Percentiles rank a stretch among this genome's conserved stretches.
Conservation (phyloP, 352 stramenopile genomes). For the Phytophthora cryptogea region DNA sequence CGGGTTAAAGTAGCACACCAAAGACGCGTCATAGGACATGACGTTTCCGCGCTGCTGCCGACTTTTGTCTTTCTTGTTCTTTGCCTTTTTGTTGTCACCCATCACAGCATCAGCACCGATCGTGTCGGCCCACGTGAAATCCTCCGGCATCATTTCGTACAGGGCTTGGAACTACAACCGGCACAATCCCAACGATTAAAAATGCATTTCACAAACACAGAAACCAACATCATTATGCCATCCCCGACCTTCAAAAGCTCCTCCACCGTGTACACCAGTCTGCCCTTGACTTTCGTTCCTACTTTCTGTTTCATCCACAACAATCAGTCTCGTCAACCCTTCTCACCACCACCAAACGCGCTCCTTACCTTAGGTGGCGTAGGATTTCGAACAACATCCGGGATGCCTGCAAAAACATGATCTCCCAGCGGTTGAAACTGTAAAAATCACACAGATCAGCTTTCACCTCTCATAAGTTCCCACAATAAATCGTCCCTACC, state of each 20-base stretch:
- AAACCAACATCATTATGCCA: not conserved
- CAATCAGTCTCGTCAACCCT: not conserved
- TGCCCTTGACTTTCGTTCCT: conserved; percentile 49
- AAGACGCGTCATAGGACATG: conserved; percentile 73
- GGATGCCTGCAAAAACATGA: conserved; percentile 39
- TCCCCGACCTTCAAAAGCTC: conserved; percentile 60
- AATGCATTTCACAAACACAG: not conserved
- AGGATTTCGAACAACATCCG: conserved; percentile 51
- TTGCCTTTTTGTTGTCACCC: conserved; percentile 54
- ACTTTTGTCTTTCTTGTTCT: conserved; percentile 56
- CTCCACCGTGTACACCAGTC: conserved; percentile 61
- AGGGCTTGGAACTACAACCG: conserved; percentile 64
- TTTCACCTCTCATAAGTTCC: not conserved
- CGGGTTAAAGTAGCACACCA: conserved; percentile 81
- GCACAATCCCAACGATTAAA: not conserved
- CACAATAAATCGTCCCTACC: conserved; percentile 25
- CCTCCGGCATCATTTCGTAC: conserved; percentile 65
- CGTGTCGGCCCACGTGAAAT: conserved; percentile 68
- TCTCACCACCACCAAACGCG: not conserved
- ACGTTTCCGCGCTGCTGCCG: conserved; percentile 31
- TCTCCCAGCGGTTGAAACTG: conserved; percentile 69
- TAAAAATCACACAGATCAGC: not conserved
- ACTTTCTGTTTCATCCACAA: conserved; percentile 35
- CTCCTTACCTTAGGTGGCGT: conserved; percentile 40
- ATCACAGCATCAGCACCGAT: conserved; percentile 54